Evolutionary conservation across 495 filamentous ascomycete species (phyloP).

Genomic region (Tuber borchii): DNA sequence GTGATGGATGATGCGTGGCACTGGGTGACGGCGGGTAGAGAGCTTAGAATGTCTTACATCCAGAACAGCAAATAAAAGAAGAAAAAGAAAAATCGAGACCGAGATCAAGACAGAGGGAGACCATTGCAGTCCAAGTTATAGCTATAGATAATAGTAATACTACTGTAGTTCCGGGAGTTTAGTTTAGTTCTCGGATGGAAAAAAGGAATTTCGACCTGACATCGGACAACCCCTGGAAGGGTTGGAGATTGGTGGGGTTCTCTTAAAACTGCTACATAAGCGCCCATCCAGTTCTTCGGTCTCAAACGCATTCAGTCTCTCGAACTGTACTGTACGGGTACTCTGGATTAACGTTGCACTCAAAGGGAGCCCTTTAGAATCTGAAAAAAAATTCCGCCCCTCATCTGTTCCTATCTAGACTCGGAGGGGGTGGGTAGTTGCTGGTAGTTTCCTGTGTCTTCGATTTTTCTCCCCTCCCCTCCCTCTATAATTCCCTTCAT

Average conservation of each 20-base stretch:
- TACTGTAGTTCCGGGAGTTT: background rate
- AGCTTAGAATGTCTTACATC: background rate
- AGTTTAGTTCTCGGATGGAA: background rate
- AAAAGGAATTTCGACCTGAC: background rate
- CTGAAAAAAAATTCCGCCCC: background rate
- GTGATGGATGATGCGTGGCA: background rate
- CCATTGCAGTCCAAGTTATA: background rate
- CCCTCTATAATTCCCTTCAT: background rate
- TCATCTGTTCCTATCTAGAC: background rate
- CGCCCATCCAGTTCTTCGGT: background rate
- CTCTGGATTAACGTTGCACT: background rate
- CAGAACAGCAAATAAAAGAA: background rate
- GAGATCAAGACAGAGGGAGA: background rate
- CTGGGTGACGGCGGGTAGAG: background rate
- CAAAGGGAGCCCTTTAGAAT: background rate
- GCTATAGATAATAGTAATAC: background rate
- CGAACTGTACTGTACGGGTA: too few species aligned
- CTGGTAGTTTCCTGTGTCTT: background rate
- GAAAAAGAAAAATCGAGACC: background rate
- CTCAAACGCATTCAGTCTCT: slow-evolving; percentile 1
- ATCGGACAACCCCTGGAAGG: background rate
- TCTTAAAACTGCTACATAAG: background rate
- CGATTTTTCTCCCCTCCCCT: background rate
- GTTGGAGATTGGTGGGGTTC: background rate
- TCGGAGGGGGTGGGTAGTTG: background rate